Percentiles rank a stretch among this genome's conserved stretches.
Conservation (phyloP, 73 alveolate species). For the Stentor roeselii region DNA sequence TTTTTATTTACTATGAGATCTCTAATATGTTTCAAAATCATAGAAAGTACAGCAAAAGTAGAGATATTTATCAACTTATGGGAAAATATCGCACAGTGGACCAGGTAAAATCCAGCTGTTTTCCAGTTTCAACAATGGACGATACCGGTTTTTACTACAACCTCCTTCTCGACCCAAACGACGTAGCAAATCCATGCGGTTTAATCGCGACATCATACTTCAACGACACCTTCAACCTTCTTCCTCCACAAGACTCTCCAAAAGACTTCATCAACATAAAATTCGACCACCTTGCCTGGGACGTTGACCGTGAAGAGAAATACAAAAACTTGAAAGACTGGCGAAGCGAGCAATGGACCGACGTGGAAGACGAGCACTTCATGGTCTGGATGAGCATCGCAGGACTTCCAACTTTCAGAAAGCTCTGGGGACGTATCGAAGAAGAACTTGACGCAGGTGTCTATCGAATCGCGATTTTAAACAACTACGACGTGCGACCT, state of each 20-base stretch:
- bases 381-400: slow-evolving; percentile 34
- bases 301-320: slow-evolving; percentile 49
- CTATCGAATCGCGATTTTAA: neutral
- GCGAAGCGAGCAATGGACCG: slow-evolving; percentile 57
- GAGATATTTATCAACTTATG: slow-evolving; percentile 58
- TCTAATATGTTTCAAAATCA: slow-evolving; percentile 89
- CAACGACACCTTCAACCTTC: slow-evolving; percentile 49
- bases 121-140: slow-evolving; percentile 59
- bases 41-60: slow-evolving; percentile 76
- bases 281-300: slow-evolving; percentile 64
- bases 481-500: neutral
- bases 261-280: slow-evolving; percentile 36
- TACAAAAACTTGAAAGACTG: neutral
- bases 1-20: slow-evolving; percentile 78
- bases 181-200: slow-evolving; percentile 84
- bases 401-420: slow-evolving; percentile 20
- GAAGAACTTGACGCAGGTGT: neutral
- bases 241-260: slow-evolving; percentile 19
- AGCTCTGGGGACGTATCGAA: slow-evolving; percentile 26
- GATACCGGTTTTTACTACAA: slow-evolving; percentile 40
- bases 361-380: slow-evolving; percentile 63
- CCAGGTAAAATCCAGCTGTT: slow-evolving; percentile 54
- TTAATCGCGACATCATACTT: slow-evolving; percentile 77
- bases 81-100: slow-evolving; percentile 37
- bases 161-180: slow-evolving; percentile 33